phyloP scores from a whole-genome alignment of 2,329 filamentous ascomycete genomes.

The Didymella arachidicola region DNA sequence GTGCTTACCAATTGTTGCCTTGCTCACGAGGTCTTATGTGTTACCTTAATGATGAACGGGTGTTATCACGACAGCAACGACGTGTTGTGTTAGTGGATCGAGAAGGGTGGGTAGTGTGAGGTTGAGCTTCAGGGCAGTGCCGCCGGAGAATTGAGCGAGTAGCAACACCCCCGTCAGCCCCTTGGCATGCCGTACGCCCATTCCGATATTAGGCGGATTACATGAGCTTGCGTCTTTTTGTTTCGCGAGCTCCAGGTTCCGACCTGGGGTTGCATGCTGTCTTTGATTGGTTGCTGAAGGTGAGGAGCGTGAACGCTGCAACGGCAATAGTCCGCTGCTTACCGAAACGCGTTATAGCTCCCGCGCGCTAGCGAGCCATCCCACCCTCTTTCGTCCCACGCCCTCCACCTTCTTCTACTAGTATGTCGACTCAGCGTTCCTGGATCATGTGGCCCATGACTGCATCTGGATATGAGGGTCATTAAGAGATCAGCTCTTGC shows the following conservation, averaged over 20 bases:
- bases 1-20: constrained; percentile 17
- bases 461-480: too few relatives aligned
- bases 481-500: neutral
- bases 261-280: constrained; percentile 30
- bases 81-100: constrained; percentile 9
- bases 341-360: constrained; percentile 29
- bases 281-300: constrained; percentile 44
- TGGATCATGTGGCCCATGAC: neutral
- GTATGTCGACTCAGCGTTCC: neutral
- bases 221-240: constrained; percentile 37
- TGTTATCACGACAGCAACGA: constrained; percentile 8
- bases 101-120: neutral
- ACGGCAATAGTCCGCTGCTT: constrained; percentile 25
- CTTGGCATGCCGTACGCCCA: constrained; percentile 34
- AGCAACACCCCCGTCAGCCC: constrained; percentile 34
- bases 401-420: neutral
- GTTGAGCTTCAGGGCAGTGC: constrained; percentile 7
- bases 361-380: constrained; percentile 8
- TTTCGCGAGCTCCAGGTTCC: constrained; percentile 24
- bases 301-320: constrained; percentile 36
- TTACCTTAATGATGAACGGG: constrained; percentile 7
- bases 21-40: constrained; percentile 11
- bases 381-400: constrained; percentile 1
- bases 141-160: neutral
- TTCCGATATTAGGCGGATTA: constrained; percentile 49